Conservation (phyloP, 2,329 filamentous ascomycete genomes). For the Coniosporium tulheliwenetii region DNA sequence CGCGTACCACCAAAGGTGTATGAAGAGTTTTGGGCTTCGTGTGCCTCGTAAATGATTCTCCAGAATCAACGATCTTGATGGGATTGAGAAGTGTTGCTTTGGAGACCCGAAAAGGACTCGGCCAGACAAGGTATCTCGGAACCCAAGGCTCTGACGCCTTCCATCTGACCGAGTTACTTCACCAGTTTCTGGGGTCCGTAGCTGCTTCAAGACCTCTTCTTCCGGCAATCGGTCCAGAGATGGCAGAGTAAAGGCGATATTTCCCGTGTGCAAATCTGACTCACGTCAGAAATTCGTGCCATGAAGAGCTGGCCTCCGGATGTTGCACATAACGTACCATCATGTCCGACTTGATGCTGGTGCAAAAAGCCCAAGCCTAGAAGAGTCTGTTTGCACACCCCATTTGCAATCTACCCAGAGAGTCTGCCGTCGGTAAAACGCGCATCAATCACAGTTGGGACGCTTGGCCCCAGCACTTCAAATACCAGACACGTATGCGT, state of each 20-base stretch:
- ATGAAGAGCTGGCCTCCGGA: background rate
- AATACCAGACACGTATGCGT: constrained; percentile 28
- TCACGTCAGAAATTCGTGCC: constrained; percentile 2
- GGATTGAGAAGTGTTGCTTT: background rate
- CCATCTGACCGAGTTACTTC: constrained; percentile 9
- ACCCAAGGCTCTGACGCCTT: constrained; percentile 5
- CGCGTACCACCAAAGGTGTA: constrained; percentile 18
- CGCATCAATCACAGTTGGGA: constrained; percentile 20
- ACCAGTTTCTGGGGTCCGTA: constrained; percentile 8
- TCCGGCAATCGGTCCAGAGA: constrained; percentile 7
- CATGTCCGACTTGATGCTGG: constrained; percentile 11
- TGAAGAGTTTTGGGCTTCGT: constrained; percentile 13
- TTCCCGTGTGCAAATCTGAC: constrained; percentile 13
- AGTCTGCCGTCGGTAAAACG: constrained; percentile 19
- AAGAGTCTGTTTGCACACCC: constrained; percentile 13
- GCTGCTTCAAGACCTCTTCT: constrained; percentile 8
- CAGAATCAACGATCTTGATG: constrained; percentile 23
- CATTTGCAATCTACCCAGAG: constrained; percentile 18
- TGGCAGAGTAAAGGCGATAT: constrained; percentile 11
- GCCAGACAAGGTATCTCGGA: constrained; percentile 3
- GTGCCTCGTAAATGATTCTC: constrained; percentile 17
- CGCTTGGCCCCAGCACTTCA: constrained; percentile 21
- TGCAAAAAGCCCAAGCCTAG: constrained; percentile 10
- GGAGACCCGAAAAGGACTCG: constrained; percentile 6
- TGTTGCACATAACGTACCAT: constrained; percentile 8